Conservation (phyloP, 306 rosid species). For the Prinsepia uniflora region DNA sequence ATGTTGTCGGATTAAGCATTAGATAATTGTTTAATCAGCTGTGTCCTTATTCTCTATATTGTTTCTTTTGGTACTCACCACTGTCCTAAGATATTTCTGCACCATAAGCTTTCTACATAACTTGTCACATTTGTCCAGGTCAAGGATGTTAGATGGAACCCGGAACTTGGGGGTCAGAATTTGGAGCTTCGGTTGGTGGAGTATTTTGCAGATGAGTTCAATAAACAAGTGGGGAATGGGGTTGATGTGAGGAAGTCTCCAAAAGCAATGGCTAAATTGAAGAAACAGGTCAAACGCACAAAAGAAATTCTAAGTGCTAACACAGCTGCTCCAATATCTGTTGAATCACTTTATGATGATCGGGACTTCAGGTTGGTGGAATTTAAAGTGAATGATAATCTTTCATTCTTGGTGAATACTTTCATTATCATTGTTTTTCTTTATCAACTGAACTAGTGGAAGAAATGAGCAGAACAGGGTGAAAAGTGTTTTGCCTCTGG, state of each 20-base stretch:
- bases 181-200: slow-evolving; percentile 88
- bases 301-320: slow-evolving; percentile 98
- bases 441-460: slow-evolving; percentile 8
- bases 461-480: neutral
- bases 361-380: slow-evolving; percentile 73
- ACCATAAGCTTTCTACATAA: slow-evolving; percentile 8
- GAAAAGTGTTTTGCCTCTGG: neutral
- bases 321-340: slow-evolving; percentile 90
- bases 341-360: slow-evolving; percentile 85
- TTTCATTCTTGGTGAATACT: neutral
- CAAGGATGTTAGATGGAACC: slow-evolving; percentile 92
- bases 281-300: slow-evolving; percentile 95
- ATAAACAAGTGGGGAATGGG: slow-evolving; percentile 78
- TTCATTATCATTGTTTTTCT: neutral
- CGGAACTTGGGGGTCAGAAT: slow-evolving; percentile 88
- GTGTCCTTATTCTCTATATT: neutral
- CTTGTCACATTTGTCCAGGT: slow-evolving; percentile 51
- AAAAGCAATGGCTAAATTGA: slow-evolving; percentile 95
- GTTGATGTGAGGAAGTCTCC: slow-evolving; percentile 81
- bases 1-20: neutral
- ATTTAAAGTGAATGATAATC: slow-evolving; percentile 12
- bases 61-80: neutral
- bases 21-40: neutral
- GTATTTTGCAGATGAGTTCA: slow-evolving; percentile 84
- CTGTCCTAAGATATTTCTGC: neutral